phyloP scores from a whole-genome alignment of 2,329 filamentous ascomycete species.

The Leptographium procerum region DNA sequence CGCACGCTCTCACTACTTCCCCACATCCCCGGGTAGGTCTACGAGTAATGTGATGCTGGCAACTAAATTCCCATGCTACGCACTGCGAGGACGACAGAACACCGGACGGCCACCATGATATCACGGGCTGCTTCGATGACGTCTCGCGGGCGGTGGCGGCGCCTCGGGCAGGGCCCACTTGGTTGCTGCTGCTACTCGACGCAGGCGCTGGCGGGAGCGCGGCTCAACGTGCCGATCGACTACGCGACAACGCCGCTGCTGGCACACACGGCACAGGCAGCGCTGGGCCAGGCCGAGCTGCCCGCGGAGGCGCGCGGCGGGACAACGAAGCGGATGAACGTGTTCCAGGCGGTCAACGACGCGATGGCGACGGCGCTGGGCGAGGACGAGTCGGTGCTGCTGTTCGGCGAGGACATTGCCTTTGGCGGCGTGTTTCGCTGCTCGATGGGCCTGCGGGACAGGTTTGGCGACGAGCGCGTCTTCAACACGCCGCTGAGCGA shows the following conservation, averaged over 20 bases:
- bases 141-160: background rate
- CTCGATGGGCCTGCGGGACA: slow-evolving; percentile 79
- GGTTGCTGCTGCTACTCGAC: slow-evolving; percentile 36
- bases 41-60: too few species aligned
- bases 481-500: slow-evolving; percentile 95
- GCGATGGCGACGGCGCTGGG: slow-evolving; percentile 73
- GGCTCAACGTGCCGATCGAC: slow-evolving; percentile 77
- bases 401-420: slow-evolving; percentile 95
- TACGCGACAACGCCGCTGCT: slow-evolving; percentile 74
- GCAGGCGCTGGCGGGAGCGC: slow-evolving; percentile 42
- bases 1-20: background rate
- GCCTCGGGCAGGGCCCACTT: background rate
- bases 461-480: slow-evolving; percentile 77
- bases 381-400: slow-evolving; percentile 71
- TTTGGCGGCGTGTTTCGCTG: slow-evolving; percentile 96
- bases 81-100: too few species aligned
- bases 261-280: slow-evolving; percentile 63
- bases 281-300: slow-evolving; percentile 63
- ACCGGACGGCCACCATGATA: background rate
- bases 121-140: background rate
- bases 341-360: slow-evolving; percentile 89
- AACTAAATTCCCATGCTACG: too few species aligned
- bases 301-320: slow-evolving; percentile 47
- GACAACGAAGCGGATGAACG: slow-evolving; percentile 76
- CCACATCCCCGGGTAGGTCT: background rate